These are phyloP conservation scores for Marasmius tenuissimus DNA, from an alignment of 1,284 basidiomycete species.

Conservation along the genomic window DNA sequence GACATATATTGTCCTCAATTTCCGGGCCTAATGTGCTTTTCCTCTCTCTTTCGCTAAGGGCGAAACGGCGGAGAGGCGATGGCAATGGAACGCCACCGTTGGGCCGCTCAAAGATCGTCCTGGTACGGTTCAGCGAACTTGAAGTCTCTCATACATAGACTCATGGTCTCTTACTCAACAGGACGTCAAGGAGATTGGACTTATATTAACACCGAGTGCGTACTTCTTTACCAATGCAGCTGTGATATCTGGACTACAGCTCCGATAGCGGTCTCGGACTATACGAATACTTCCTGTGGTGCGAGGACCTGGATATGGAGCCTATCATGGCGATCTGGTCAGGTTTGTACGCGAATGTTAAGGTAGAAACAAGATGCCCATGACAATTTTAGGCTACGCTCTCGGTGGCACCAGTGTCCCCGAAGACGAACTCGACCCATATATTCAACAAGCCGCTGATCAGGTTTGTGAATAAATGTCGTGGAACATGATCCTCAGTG, in stretches of 20 bases:
- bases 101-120: slow-evolving; percentile 47
- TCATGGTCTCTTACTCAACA: not conserved
- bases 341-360: not conserved
- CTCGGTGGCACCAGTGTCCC: slow-evolving; percentile 54
- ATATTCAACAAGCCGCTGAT: slow-evolving; percentile 66
- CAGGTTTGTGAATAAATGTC: slow-evolving; percentile 45
- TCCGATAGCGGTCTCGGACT: not conserved
- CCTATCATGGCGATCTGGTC: not conserved
- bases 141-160: not conserved
- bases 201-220: not conserved
- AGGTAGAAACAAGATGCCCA: not conserved
- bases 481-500: not conserved
- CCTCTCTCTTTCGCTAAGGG: slow-evolving; percentile 39
- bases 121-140: slow-evolving; percentile 22
- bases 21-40: not conserved
- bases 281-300: not conserved
- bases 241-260: not conserved
- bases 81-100: slow-evolving; percentile 72
- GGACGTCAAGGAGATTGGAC: not conserved
- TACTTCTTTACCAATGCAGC: not conserved
- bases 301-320: not conserved
- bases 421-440: slow-evolving; percentile 52
- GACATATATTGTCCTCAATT: not conserved
- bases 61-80: slow-evolving; percentile 51
- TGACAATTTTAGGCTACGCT: slow-evolving; percentile 45